Evolutionary conservation across 192 early-diverging fungal species (phyloP).

Genomic region (Backusella tarrabulga): DNA sequence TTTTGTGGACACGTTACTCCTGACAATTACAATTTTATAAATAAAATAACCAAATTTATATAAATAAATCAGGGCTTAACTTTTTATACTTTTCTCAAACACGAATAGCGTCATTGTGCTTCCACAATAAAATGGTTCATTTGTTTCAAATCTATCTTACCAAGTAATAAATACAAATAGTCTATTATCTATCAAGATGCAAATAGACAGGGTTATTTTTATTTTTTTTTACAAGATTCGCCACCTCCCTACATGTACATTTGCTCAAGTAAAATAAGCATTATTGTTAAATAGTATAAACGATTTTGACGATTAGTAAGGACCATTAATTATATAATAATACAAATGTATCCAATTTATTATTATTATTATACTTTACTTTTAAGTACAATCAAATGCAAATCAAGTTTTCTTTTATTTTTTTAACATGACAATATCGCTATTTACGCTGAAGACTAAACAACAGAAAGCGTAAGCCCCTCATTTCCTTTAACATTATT

Average conservation of each 20-base stretch:
- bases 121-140: background rate
- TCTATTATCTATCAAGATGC: background rate
- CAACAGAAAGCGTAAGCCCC: too few species aligned
- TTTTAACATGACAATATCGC: background rate
- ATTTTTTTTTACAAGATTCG: background rate
- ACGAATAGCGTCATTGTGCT: constrained; percentile 7
- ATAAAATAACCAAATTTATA: background rate
- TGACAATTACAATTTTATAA: background rate
- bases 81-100: background rate
- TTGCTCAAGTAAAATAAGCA: background rate
- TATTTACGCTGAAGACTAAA: too few species aligned
- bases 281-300: too few species aligned
- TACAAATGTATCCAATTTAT: too few species aligned
- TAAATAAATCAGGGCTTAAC: background rate
- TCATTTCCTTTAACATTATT: too few species aligned
- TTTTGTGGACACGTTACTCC: background rate
- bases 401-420: background rate
- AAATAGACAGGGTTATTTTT: background rate
- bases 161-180: background rate
- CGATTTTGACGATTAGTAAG: too few species aligned
- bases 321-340: too few species aligned
- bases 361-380: background rate
- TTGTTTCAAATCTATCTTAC: background rate
- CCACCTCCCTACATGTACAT: background rate
- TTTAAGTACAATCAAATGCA: background rate